These are phyloP conservation scores for Penstemon eatonii DNA, from an alignment of 257 asterid species.

Conservation along the genomic window DNA sequence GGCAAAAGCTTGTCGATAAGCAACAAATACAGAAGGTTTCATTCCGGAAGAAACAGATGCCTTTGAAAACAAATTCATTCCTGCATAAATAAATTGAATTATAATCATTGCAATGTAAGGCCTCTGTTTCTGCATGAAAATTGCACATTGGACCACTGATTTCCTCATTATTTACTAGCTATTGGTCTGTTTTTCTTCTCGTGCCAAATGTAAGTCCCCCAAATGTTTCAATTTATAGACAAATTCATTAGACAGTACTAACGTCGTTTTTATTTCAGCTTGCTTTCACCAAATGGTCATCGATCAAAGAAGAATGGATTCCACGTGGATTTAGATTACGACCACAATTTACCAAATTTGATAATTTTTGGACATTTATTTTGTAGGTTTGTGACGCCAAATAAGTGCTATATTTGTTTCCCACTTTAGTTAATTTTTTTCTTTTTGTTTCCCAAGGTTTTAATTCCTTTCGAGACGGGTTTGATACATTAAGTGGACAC, in stretches of 20 bases:
- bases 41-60: constrained; percentile 44
- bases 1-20: constrained; percentile 51
- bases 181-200: not conserved
- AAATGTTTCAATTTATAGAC: not conserved
- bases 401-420: too few species aligned
- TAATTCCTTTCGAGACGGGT: too few species aligned
- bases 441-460: too few species aligned
- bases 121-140: constrained; percentile 11
- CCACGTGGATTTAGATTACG: not conserved
- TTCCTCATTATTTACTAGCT: too few species aligned
- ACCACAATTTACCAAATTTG: too few species aligned
- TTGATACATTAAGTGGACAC: too few species aligned
- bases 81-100: constrained; percentile 39
- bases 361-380: not conserved
- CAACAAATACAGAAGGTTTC: constrained; percentile 48
- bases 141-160: not conserved
- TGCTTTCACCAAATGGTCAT: not conserved
- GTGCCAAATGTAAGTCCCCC: not conserved
- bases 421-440: too few species aligned
- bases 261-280: not conserved
- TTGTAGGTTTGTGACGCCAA: too few species aligned
- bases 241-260: not conserved
- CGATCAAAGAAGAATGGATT: not conserved
- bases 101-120: constrained; percentile 39
- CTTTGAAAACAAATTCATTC: constrained; percentile 45